Base-by-base conservation (phyloP, 2,329 filamentous ascomycete genomes). In the Beauveria sp. region DNA sequence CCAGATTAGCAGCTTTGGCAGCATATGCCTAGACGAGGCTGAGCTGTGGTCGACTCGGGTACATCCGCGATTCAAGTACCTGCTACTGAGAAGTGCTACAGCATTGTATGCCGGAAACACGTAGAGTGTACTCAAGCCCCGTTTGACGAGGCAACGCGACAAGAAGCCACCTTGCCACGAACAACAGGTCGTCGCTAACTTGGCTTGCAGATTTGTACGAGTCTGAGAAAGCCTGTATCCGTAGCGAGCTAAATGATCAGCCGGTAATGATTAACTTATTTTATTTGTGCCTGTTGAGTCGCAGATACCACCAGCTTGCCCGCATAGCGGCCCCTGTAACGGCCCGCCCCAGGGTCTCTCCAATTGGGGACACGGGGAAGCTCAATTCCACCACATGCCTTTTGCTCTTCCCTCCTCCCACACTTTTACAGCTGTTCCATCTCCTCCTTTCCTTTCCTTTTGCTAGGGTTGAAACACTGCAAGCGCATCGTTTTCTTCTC, bases 151-250 rank as follows among this genome's bases (percentile, higher is more conserved):
- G 57, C 49, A 49, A 46, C 49, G 40, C 57, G 49, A 53, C 57
- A 53, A 53, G 46, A 59, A 52, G 57, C 47, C 57, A 59, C 57
- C 47, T 59, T 59, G 49, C 40, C 57, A 38, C 26, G 34, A 34
- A 24, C 12, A 45, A 12, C 34, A 38, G 12, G 34, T 38, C 12
- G 12, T 38, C 12, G 34, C 5, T 14, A 12, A 38, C 34, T 14
- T 14, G 34, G 34, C 12, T 38, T 38, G 34, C 34, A 38, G 34
- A 12, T 14, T 38, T 38, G 34, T 38, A 38, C 34, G 34, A 38
- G 12, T 38, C 4, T 38, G 34, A 5, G 34, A 12, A 38, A 2
- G 12, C 12, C 34, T 14, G 34, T 38, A 14, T 14, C 1, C 12
- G 34, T 38, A 38, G 34, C 34, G 12, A 38, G 12, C 34, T 38